Conservation (phyloP, 495 filamentous ascomycete species). For the Recurvomyces mirabilis region DNA sequence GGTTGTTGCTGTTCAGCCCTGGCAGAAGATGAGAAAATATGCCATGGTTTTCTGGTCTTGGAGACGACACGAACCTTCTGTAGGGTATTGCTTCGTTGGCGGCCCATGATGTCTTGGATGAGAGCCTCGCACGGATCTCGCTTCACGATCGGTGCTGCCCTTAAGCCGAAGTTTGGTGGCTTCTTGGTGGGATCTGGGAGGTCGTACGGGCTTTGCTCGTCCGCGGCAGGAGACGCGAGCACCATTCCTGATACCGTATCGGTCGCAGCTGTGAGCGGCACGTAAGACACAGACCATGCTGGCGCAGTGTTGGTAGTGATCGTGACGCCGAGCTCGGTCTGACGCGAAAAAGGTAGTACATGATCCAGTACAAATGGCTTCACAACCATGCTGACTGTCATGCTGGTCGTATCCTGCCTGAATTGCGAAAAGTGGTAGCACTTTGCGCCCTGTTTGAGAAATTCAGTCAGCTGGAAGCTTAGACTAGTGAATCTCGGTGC, state of each 20-base stretch:
- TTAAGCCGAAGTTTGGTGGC: too few relatives aligned
- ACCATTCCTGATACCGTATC: too few relatives aligned
- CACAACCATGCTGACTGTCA: constrained; percentile 5
- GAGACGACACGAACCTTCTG: not conserved
- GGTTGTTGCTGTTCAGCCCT: not conserved
- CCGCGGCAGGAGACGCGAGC: too few relatives aligned
- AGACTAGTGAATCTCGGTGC: not conserved
- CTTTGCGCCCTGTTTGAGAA: not conserved
- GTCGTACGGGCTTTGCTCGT: not conserved
- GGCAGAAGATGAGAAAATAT: not conserved
- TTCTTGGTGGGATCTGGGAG: not conserved
- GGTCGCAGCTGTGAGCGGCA: not conserved
- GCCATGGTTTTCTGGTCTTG: not conserved
- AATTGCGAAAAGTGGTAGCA: constrained; percentile 6
- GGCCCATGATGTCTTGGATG: too few relatives aligned
- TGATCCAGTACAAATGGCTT: not conserved
- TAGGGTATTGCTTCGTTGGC: not conserved
- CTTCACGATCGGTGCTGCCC: too few relatives aligned
- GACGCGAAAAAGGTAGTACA: not conserved
- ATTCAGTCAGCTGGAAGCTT: not conserved
- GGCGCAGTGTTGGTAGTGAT: constrained; percentile 11
- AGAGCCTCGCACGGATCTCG: too few relatives aligned
- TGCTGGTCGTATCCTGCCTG: not conserved
- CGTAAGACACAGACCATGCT: not conserved
- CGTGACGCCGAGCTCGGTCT: not conserved